Percentiles rank a stretch among this genome's conserved stretches.
phyloP scores from a whole-genome alignment of 495 filamentous ascomycete species.

The Parachaetomium inaequale region DNA sequence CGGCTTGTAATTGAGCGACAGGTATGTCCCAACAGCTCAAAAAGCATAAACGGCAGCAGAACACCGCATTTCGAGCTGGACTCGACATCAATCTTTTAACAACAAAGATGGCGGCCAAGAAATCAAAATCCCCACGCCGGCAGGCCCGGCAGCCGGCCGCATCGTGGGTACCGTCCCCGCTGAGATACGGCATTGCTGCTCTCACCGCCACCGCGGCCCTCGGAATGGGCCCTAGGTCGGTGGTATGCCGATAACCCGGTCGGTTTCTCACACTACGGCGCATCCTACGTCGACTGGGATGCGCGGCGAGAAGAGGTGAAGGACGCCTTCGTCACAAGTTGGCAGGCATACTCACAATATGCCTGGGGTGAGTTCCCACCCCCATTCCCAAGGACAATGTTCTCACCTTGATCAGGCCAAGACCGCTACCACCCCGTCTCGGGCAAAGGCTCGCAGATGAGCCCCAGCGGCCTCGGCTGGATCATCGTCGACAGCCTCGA shows the following conservation, averaged over 20 bases:
- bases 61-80: background rate
- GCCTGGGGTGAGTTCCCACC: conserved; percentile 72
- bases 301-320: conserved; percentile 50
- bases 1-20: background rate
- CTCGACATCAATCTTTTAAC: background rate
- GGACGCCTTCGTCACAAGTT: conserved; percentile 84
- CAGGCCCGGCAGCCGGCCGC: too few species aligned
- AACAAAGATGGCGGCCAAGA: background rate
- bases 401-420: conserved; percentile 52
- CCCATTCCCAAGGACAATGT: background rate
- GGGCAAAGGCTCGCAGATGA: conserved; percentile 75
- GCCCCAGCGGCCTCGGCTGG: conserved; percentile 81
- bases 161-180: background rate
- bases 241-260: background rate
- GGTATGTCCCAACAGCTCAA: background rate
- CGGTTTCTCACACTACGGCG: conserved; percentile 1
- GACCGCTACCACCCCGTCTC: conserved; percentile 81
- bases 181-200: background rate
- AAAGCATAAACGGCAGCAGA: background rate
- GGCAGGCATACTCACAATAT: conserved; percentile 85
- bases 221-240: background rate
- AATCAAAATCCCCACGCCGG: background rate
- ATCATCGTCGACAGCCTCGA: conserved; percentile 95
- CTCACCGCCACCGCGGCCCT: background rate
- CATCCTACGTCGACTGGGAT: background rate